Base-by-base conservation (phyloP, 305 asterid species). In the Fraxinus ornus region DNA sequence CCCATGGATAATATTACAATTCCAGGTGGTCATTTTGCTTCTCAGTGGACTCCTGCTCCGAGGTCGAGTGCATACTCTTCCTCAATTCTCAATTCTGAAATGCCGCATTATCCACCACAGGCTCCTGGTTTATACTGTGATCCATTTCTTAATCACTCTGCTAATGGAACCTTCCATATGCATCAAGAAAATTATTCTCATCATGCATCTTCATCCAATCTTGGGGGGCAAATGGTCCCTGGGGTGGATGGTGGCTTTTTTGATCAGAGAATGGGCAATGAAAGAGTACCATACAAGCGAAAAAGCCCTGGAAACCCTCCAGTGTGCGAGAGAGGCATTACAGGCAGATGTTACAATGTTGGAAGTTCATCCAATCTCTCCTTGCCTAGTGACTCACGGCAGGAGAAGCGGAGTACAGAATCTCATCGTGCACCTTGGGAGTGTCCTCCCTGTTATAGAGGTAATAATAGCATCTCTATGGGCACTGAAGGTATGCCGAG, bases 361-460 rank as follows among this genome's bases (percentile, higher is more conserved):
- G 97, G 93, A 86, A 90, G 97, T 84, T 93, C 98, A 71, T 93
- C 97, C 52, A 86, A 85, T 86, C 83, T 83, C 70, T 86, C 86
- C 78, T 84, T 89, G 73, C 87, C 94, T 60, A 79, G 87, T 66
- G 92, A 89, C 28, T 74, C 88, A 4, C 89, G 96, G 96, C 88
- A 87, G 86, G 93, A 92, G 60, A 90, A 88, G 88, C 94, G 83
- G 84, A 87, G 79, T 84, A 57, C 88, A 35, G 96, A 89, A 78
- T 89, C 94, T 80, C 85, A 86, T 85, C 91, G 81, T 47, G 41
- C 84, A 60, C 87, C 91, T 81, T 86, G 89, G 90, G 94, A 90
- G 80, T 85, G 84, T 84, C 84, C 78, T 85, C 88, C 91, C 19
- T 83, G 83, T 64, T 84, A 86, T 84, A 88, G 93, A 76, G 90